Evolutionary conservation across 805 yeast species (phyloP).

Genomic region (Sugiyamaella valdiviana): DNA sequence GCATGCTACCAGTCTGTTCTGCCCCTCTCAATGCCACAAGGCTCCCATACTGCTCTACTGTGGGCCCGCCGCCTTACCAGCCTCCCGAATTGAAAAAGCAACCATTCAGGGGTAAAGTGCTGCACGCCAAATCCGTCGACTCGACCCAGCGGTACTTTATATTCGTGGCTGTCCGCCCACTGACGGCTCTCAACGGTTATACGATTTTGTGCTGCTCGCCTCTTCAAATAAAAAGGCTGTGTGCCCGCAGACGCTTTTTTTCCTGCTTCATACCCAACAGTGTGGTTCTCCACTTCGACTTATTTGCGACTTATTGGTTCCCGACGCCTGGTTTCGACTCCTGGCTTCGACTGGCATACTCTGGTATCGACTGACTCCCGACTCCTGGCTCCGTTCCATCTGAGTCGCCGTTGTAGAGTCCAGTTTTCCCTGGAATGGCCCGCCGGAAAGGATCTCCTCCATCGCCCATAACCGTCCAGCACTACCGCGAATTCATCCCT

Average conservation of each 20-base stretch:
- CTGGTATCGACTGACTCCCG: neutral
- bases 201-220: neutral
- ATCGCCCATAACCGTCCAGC: conserved; percentile 5
- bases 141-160: neutral
- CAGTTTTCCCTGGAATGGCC: too few relatives aligned
- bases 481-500: conserved; percentile 74
- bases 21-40: too few relatives aligned
- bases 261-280: too few relatives aligned
- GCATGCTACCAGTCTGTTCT: too few relatives aligned
- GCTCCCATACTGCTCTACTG: too few relatives aligned
- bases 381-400: neutral
- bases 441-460: conserved; percentile 3
- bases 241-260: too few relatives aligned
- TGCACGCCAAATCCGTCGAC: neutral
- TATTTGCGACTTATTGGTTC: too few relatives aligned
- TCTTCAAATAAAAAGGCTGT: too few relatives aligned
- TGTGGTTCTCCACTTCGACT: too few relatives aligned
- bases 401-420: too few relatives aligned
- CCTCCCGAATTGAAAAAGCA: neutral
- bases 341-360: too few relatives aligned
- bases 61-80: neutral
- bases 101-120: neutral
- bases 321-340: too few relatives aligned
- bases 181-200: neutral
- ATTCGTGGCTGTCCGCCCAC: neutral